Percentiles rank a stretch among this genome's conserved stretches.
phyloP scores from a whole-genome alignment of 345 rosid genomes.

The Eucalyptus marginata region DNA sequence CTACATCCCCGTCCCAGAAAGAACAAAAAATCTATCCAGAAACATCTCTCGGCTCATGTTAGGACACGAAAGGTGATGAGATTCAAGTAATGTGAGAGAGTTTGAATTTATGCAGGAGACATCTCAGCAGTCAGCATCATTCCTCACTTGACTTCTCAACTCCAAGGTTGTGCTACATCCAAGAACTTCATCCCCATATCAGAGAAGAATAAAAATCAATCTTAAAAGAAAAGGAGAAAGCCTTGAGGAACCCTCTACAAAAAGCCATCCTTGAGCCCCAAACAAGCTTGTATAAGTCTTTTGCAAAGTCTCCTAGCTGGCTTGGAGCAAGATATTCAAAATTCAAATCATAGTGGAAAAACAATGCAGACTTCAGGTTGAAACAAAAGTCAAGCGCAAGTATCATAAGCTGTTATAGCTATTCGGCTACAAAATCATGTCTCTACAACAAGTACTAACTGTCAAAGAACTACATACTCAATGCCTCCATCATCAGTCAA shows the following conservation, averaged over 20 bases:
- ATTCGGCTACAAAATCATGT: background rate
- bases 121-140: background rate
- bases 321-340: background rate
- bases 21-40: background rate
- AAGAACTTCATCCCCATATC: background rate
- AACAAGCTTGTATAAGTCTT: background rate
- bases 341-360: background rate
- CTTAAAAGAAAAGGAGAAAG: background rate
- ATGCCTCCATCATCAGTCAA: background rate
- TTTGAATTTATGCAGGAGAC: background rate
- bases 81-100: background rate
- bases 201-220: background rate
- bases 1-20: fast-evolving
- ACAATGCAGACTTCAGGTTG: background rate
- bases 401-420: background rate
- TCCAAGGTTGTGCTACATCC: background rate
- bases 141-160: background rate
- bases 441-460: background rate
- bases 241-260: background rate
- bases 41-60: background rate
- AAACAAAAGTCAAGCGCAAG: background rate
- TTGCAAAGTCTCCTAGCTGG: background rate
- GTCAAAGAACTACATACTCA: background rate
- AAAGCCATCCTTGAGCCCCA: background rate
- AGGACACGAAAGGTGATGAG: background rate